Evolutionary conservation across 1,284 basidiomycete genomes (phyloP).

Genomic region (Ustilago xerochloae): DNA sequence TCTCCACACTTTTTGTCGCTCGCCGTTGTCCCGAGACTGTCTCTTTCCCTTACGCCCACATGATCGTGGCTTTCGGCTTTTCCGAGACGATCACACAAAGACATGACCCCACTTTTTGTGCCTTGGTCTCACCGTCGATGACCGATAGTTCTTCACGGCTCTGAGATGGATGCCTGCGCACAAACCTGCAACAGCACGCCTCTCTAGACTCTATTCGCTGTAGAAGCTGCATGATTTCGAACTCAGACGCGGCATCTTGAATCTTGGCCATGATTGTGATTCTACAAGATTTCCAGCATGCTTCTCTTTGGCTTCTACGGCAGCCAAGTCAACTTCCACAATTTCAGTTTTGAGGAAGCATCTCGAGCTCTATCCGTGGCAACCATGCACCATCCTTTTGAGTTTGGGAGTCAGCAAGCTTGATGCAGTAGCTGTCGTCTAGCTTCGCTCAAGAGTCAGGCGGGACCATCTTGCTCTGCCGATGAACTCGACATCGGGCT

Average conservation of each 20-base stretch:
- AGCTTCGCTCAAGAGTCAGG: too few species aligned
- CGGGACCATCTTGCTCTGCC: background rate
- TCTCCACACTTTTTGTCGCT: conserved; percentile 8
- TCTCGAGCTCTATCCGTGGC: background rate
- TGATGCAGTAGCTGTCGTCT: too few species aligned
- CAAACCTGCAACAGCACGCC: too few species aligned
- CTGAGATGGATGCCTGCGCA: too few species aligned
- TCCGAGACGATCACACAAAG: background rate
- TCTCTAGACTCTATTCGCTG: too few species aligned
- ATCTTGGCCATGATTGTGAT: background rate
- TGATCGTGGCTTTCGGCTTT: background rate
- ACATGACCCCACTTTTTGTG: too few species aligned
- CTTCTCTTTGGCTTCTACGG: background rate
- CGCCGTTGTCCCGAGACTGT: background rate
- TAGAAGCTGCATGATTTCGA: conserved; percentile 3
- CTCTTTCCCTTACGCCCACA: background rate
- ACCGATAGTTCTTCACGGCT: too few species aligned
- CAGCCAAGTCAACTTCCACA: conserved; percentile 5
- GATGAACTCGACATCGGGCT: conserved; percentile 11
- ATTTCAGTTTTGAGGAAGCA: background rate
- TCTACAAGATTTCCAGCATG: conserved; percentile 8
- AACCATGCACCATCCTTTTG: background rate
- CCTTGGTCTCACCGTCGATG: too few species aligned
- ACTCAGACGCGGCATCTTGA: conserved; percentile 14
- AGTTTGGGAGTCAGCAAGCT: background rate